phyloP scores from a whole-genome alignment of 345 rosid genomes.

The Rhizophora mangle region DNA sequence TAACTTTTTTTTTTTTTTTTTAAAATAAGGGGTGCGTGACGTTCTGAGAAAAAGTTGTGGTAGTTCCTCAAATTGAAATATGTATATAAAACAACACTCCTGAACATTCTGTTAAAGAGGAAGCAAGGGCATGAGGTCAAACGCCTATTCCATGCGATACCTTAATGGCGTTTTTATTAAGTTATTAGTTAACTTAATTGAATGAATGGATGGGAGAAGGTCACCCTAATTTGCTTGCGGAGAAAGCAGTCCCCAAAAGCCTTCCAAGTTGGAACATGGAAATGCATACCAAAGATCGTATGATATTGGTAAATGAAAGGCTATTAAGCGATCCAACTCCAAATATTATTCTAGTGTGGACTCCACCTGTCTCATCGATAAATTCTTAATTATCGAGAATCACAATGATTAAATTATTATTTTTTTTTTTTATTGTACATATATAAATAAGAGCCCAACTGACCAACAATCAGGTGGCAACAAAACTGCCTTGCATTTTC shows the following conservation, averaged over 20 bases:
- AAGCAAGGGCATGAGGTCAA: neutral
- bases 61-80: too few relatives aligned
- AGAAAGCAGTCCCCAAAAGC: conserved; percentile 34
- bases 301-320: conserved; percentile 29
- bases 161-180: too few relatives aligned
- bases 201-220: too few relatives aligned
- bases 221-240: conserved; percentile 27
- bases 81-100: too few relatives aligned
- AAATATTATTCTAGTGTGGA: conserved; percentile 16
- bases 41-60: too few relatives aligned
- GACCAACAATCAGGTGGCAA: conserved; percentile 9
- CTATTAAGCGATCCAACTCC: conserved; percentile 21
- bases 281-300: neutral
- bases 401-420: too few relatives aligned
- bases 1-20: too few relatives aligned
- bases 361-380: neutral
- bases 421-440: neutral
- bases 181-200: too few relatives aligned
- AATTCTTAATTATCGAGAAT: too few relatives aligned
- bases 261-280: conserved; percentile 41
- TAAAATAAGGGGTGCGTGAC: too few relatives aligned
- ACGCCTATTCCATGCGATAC: neutral
- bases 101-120: neutral
- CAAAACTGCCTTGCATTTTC: neutral
- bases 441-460: conserved; percentile 33